These are phyloP conservation scores for Gastrolobium villosum DNA, from an alignment of 306 rosid species.

Conservation along the genomic window DNA sequence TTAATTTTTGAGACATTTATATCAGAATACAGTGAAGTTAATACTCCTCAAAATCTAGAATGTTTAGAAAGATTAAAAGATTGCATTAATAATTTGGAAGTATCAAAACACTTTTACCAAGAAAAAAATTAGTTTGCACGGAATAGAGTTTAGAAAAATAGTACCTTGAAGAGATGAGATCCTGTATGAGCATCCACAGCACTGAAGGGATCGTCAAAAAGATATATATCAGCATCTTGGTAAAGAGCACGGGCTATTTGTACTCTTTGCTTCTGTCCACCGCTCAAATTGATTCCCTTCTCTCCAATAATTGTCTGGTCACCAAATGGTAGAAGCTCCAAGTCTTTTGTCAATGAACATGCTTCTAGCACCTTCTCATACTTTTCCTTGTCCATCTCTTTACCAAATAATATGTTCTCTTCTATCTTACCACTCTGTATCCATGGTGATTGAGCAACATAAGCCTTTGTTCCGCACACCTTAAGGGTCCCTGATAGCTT, in stretches of 20 bases:
- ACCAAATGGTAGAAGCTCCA: conserved; percentile 68
- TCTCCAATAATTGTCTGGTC: conserved; percentile 79
- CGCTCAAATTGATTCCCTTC: conserved; percentile 45
- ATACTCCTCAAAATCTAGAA: neutral
- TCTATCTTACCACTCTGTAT: conserved; percentile 79
- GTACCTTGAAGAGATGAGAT: conserved; percentile 38
- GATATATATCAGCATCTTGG: too few species aligned
- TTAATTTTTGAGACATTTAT: conserved; percentile 2
- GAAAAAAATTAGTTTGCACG: neutral
- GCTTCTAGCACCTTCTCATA: conserved; percentile 71
- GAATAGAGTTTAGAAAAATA: conserved; percentile 1
- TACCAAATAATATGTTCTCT: conserved; percentile 68
- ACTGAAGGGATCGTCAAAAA: too few species aligned
- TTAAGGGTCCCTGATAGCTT: conserved; percentile 63
- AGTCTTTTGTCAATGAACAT: conserved; percentile 66
- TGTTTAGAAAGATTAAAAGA: neutral
- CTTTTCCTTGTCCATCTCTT: conserved; percentile 65
- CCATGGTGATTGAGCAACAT: conserved; percentile 83
- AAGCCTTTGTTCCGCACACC: conserved; percentile 76
- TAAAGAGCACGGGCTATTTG: too few species aligned
- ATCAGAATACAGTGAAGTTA: neutral
- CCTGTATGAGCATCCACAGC: too few species aligned
- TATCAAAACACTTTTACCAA: neutral
- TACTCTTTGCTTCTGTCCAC: too few species aligned
- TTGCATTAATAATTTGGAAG: neutral